Evolutionary conservation across 495 filamentous ascomycete genomes (phyloP), one percentile per base, ranked within the genome.

Genomic region (Terfezia claveryi): DNA sequence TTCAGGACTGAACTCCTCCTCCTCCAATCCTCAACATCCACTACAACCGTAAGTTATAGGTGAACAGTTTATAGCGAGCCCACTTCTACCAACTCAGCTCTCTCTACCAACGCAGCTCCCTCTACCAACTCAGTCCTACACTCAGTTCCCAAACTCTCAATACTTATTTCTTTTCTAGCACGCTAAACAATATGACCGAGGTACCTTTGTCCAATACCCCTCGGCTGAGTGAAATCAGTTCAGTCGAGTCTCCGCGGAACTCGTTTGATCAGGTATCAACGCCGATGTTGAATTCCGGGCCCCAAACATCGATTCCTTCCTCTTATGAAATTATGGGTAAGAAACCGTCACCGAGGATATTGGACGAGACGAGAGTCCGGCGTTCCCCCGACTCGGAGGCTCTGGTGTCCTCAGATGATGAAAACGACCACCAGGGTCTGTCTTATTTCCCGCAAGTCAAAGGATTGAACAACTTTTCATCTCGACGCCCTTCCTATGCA

Each of bases 361-460:
- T 83, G 17, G 85, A 91, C 55, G 87, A 83, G 64, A 71, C 80
- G 54, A 80, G 83, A 59, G 69, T 78, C 44, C 78, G 83, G 59
- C 80, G 82, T 55, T 94, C 88, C 7, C 88, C 88, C 14, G 88
- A 94, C 62, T 94, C 87, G 8, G 88, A 95, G 63, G 88, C 87
- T 46, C 70, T 95, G 51, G 85, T 83, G 38, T 94, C 87, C 57
- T 94, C 88, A 3, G 88, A 95, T 63, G 88, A 95, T 62, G 88
- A 95, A 64, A 75, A 70, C 37, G 87, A 81, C 50, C 58, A 67
- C 46, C 74, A 70, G 55, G 72, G 72, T 41, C 73, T 58, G 49
- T 63, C 64, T 41, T 66, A 66, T 57, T 65, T 66, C 57, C 38
- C 57, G 51, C 61, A 62, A 54, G 53, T 55, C 51, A 57, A 66